Base-by-base conservation (phyloP, 176 grass and related monocot genomes). In the Zea luxurians region DNA sequence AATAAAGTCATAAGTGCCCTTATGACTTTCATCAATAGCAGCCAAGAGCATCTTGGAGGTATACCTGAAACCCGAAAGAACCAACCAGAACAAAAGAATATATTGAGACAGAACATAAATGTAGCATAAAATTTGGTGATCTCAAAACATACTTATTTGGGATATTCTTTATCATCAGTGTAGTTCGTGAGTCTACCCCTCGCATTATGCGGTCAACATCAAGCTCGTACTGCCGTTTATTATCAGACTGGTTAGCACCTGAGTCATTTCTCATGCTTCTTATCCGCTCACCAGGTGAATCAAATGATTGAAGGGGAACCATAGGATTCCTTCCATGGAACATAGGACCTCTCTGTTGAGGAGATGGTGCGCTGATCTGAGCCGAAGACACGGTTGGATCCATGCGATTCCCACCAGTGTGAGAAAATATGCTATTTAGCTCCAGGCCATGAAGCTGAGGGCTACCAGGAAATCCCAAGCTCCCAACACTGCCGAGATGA, bases 161-260 rank as follows among this genome's bases (percentile, higher is more conserved):
- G 58, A 97, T 97, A 60, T 97, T 97, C 80, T 97, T 97, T 61
- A 97, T 93, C 94, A 94, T 97, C 37, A 97, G 85, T 37, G 94
- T 97, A 55, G 94, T 97, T 13, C 94, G 79, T 34, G 82, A 50
- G 76, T 97, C 91, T 50, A 90, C 94, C 21, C 91, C 82, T 37
- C 80, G 83, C 77, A 97, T 42, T 79, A 97, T 97, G 34, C 86
- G 85, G 64, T 97, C 89, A 43, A 97, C 68, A 88, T 97, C 91
- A 88, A 97, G 94, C 72, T 93, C 91, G 54, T 93, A 97, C 61
- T 92, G 91, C 73, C 79, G 93, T 87, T 91, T 97, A 66, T 90
- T 93, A 88, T 93, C 91, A 45, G 79, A 81, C 64, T 93, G 94
- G 83, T 81, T 89, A 86, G 76, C 77, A 86, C 70, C 86, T 37